Evolutionary conservation across 164 flowering plant species (phyloP).

Genomic region (Euptelea pleiosperma): DNA sequence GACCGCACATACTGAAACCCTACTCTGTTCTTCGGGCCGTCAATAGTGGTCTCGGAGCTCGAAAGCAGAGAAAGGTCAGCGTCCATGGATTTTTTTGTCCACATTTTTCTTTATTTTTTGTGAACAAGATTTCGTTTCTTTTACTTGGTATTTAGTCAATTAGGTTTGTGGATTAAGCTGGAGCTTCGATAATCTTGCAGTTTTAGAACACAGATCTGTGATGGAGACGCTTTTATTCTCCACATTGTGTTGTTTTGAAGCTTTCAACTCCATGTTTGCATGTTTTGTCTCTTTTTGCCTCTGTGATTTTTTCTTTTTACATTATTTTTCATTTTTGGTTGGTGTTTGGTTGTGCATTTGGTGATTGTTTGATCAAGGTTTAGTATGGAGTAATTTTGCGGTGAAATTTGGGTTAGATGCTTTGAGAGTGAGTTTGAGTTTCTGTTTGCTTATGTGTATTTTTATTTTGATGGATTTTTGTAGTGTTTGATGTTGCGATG

Average conservation of each 20-base stretch:
- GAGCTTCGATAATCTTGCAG: background rate
- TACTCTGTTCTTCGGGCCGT: constrained; percentile 20
- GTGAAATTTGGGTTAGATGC: background rate
- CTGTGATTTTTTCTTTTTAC: background rate
- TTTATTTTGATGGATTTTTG: background rate
- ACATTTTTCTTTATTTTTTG: background rate
- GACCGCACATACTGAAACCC: constrained; percentile 7
- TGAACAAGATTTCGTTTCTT: background rate
- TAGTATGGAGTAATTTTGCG: too few relatives aligned
- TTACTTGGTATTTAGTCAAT: background rate
- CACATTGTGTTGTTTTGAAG: constrained; percentile 7
- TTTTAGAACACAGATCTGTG: constrained; percentile 12
- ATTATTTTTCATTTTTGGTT: background rate
- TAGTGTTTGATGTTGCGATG: background rate
- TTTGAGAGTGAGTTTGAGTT: background rate
- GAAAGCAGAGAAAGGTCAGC: constrained; percentile 21
- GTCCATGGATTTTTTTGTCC: background rate
- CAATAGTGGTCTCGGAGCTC: constrained; percentile 25
- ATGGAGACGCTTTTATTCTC: background rate
- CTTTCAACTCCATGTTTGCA: background rate
- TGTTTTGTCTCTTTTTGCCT: background rate
- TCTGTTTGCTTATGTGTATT: background rate
- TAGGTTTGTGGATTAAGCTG: constrained; percentile 5
- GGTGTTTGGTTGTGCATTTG: background rate
- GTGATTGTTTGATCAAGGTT: background rate